phyloP scores from a whole-genome alignment of 495 filamentous ascomycete genomes.

The Lasiosphaeria ovina region DNA sequence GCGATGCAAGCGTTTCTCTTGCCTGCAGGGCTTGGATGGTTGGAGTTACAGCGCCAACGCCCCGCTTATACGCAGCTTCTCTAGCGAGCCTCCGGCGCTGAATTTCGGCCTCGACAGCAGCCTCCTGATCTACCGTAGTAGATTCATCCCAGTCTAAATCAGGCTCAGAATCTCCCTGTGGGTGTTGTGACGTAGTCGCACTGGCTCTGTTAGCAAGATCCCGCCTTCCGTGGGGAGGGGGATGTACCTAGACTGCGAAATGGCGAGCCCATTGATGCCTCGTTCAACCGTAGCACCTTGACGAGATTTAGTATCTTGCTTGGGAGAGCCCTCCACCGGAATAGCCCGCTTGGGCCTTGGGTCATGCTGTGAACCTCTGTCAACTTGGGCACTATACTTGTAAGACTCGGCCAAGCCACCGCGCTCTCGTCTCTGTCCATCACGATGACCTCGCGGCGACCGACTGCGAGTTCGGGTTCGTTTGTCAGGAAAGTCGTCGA shows the following conservation, averaged over 20 bases:
- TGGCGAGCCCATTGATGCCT: constrained; percentile 32
- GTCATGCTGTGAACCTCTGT: constrained; percentile 38
- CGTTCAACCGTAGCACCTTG: constrained; percentile 59
- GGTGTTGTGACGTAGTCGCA: constrained; percentile 6
- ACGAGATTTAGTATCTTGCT: constrained; percentile 63
- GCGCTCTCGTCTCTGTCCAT: constrained; percentile 42
- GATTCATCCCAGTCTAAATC: constrained; percentile 45
- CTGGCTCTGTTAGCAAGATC: constrained; percentile 11
- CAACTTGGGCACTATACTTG: constrained; percentile 45
- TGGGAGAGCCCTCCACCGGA: constrained; percentile 39
- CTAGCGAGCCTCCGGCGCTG: constrained; percentile 83
- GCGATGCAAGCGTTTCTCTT: constrained; percentile 52
- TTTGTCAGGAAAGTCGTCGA: constrained; percentile 53
- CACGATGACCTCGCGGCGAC: constrained; percentile 52
- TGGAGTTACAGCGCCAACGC: constrained; percentile 70
- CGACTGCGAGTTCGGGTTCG: constrained; percentile 67
- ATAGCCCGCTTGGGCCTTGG: constrained; percentile 31
- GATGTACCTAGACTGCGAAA: constrained; percentile 25
- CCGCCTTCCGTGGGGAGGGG: constrained; percentile 5
- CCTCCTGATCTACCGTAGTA: constrained; percentile 66
- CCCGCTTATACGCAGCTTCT: constrained; percentile 79
- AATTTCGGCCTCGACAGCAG: constrained; percentile 56
- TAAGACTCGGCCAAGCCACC: constrained; percentile 23
- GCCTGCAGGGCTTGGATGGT: constrained; percentile 75
- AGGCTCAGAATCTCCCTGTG: constrained; percentile 23